Evolutionary conservation across 768 basidiomycete species (phyloP).

Genomic region (Leccinum obscurum): DNA sequence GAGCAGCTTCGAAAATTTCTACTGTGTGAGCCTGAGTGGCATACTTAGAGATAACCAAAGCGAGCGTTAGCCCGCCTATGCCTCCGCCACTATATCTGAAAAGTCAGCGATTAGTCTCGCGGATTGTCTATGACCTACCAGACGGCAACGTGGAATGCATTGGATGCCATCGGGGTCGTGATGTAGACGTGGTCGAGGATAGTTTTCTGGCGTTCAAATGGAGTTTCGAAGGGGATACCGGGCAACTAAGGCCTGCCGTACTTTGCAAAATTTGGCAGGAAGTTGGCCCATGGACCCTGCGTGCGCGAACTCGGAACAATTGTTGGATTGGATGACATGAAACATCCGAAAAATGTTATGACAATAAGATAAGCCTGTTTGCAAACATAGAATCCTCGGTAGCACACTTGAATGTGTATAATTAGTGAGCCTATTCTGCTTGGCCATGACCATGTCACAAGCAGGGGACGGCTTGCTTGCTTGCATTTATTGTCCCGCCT

Average conservation of each 20-base stretch:
- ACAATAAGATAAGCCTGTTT: background rate
- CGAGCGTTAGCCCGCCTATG: constrained; percentile 38
- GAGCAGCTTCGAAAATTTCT: constrained; percentile 44
- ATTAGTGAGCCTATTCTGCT: background rate
- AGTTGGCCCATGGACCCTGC: background rate
- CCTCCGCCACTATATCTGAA: constrained; percentile 36
- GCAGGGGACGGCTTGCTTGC: no score
- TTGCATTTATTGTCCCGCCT: background rate
- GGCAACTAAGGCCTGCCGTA: background rate
- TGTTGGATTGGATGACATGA: background rate
- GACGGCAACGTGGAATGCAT: background rate
- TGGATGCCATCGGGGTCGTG: background rate
- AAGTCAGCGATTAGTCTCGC: background rate
- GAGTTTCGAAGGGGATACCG: background rate
- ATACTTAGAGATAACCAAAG: constrained; percentile 30
- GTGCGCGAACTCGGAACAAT: no score
- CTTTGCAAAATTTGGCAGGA: background rate
- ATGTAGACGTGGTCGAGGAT: background rate
- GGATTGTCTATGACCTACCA: background rate
- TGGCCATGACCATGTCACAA: no score
- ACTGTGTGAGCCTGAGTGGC: constrained; percentile 27
- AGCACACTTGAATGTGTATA: background rate
- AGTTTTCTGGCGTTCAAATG: background rate
- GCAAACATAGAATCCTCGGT: background rate
- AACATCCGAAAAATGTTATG: background rate